phyloP scores from a whole-genome alignment of 2,329 filamentous ascomycete species.

The Hymenoscyphus linearis region DNA sequence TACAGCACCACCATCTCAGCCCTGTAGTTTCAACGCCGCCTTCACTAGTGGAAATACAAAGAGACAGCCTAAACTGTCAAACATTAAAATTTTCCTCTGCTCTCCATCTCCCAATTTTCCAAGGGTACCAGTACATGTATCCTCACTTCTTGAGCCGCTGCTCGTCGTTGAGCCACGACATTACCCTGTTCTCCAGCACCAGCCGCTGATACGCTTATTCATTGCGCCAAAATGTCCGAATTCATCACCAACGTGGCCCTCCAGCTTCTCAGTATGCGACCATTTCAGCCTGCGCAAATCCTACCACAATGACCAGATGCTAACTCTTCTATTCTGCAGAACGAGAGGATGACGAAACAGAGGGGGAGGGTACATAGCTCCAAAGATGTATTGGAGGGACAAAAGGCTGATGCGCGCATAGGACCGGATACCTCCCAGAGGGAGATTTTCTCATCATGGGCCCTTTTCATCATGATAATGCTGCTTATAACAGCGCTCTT shows the following conservation, averaged over 20 bases:
- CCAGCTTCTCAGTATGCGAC: constrained; percentile 32
- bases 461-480: constrained; percentile 92
- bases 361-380: constrained; percentile 22
- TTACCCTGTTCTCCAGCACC: constrained; percentile 6
- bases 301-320: constrained; percentile 1
- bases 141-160: constrained; percentile 21
- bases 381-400: constrained; percentile 5
- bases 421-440: constrained; percentile 80
- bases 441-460: constrained; percentile 94
- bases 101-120: background rate
- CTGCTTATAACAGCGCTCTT: constrained; percentile 92
- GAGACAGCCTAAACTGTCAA: background rate
- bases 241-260: constrained; percentile 26
- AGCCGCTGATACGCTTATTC: background rate
- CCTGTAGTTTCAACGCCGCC: background rate
- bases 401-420: constrained; percentile 30
- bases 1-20: background rate
- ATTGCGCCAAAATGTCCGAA: constrained; percentile 24
- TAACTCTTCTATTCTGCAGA: constrained; percentile 19
- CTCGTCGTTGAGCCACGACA: constrained; percentile 31
- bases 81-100: background rate
- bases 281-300: constrained; percentile 2
- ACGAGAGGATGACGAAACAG: constrained; percentile 27
- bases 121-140: constrained; percentile 30
- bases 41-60: background rate